Percentiles rank a stretch among this genome's conserved stretches.
Conservation (phyloP, 2,329 filamentous ascomycete species). For the Lasiodiplodia citricola region DNA sequence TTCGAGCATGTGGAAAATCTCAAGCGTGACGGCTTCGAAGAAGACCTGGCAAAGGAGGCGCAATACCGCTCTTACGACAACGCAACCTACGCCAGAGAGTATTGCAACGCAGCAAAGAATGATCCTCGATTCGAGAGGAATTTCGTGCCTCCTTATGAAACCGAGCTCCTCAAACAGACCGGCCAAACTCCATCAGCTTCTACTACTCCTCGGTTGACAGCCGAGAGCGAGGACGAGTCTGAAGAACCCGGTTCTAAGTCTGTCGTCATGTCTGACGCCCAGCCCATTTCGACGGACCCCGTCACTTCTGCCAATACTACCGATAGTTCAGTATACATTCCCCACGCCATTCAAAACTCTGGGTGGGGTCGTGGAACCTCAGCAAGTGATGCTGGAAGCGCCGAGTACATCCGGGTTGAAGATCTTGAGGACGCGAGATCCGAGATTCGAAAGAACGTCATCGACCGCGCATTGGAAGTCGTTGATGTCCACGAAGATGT, state of each 20-base stretch:
- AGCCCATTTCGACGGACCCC: neutral
- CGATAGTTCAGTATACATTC: conserved; percentile 5
- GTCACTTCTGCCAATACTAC: neutral
- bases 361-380: conserved; percentile 3
- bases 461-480: conserved; percentile 89
- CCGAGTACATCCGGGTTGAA: conserved; percentile 67
- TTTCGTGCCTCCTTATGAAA: conserved; percentile 64
- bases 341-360: conserved; percentile 7
- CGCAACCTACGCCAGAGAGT: conserved; percentile 67
- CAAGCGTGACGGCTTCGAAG: conserved; percentile 54
- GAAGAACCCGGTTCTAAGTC: conserved; percentile 42
- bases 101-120: conserved; percentile 69
- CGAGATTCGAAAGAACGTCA: conserved; percentile 75
- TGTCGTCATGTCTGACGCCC: conserved; percentile 47
- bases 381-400: neutral
- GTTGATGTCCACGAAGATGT: conserved; percentile 85
- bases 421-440: conserved; percentile 78
- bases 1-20: conserved; percentile 52
- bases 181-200: conserved; percentile 26
- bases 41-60: conserved; percentile 75
- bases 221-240: conserved; percentile 28
- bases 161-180: conserved; percentile 32
- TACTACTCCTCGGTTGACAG: conserved; percentile 11
- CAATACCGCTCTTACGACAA: conserved; percentile 81
- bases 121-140: conserved; percentile 66